Evolutionary conservation across 345 rosid species (phyloP), one percentile per base, ranked within the genome.

Genomic region (Nephelium lappaceum): DNA sequence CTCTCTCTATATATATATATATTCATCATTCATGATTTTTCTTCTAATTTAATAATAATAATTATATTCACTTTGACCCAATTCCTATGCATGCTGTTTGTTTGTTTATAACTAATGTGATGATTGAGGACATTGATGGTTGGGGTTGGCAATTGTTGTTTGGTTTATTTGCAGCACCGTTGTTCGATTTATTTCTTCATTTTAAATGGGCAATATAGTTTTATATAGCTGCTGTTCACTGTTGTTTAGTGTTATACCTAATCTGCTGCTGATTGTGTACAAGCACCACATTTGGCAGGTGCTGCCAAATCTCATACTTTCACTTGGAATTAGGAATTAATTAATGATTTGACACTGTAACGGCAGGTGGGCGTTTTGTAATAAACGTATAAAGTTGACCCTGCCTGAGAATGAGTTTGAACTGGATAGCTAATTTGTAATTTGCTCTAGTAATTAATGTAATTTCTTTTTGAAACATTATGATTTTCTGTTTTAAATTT

Each of bases 1-100:
- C 67, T 63, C 83, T 66, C 39, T 71, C 55, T 55, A 27, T 66
- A n/a, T n/a, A n/a, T n/a, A n/a, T 53, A 24, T 49, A 5, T 23
- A 24, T 49, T 24, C 27, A 1, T 5, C 24, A 9, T 53, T 53
- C 31, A 21, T 36, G 3, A 16, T 47, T 45, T 45, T 45, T 45
- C 8, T 45, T 45, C 12, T 45, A 45, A 45, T 45, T 45, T 5
- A 45, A 45, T 45, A 45, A 11, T 7, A 11, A 45, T 45, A 0
- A 7, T 45, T 7, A 7, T 8, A n/a, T 16, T 11, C 43, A 1
- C 11, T 66, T 12, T 45, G 36, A 31, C 27, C 18, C 62, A 18
- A 18, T 51, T 53, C 19, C 31, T 2, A 0, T 55, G 55, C 24
- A 71, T 9, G 24, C n/a, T n/a, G n/a, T n/a, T 31, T 71, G 43